phyloP scores from a whole-genome alignment of 2,329 filamentous ascomycete genomes.

The Niveomyces coronatus region DNA sequence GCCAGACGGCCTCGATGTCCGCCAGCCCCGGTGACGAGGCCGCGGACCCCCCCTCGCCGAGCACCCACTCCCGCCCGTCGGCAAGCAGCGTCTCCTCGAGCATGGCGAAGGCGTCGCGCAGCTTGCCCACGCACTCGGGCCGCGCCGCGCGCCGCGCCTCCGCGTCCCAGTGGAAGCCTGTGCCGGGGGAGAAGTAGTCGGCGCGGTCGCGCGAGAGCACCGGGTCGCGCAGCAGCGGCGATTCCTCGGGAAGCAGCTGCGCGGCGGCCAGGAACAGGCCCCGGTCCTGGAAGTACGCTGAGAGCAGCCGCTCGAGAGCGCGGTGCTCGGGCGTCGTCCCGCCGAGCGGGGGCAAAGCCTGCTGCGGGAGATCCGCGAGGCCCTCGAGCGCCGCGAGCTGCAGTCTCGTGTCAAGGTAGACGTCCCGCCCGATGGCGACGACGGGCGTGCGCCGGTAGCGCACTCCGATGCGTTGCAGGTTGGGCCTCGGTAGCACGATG shows the following conservation, averaged over 20 bases:
- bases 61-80: conserved; percentile 57
- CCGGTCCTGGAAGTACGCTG: conserved; percentile 44
- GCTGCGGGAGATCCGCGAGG: conserved; percentile 38
- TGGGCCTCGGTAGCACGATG: conserved; percentile 53
- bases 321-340: conserved; percentile 27
- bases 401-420: conserved; percentile 61
- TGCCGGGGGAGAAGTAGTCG: conserved; percentile 18
- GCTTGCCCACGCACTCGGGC: conserved; percentile 45
- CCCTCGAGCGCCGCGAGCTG: conserved; percentile 55
- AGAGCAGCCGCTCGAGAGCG: conserved; percentile 45
- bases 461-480: conserved; percentile 50
- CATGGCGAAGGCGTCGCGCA: conserved; percentile 43
- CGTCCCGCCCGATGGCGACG: conserved; percentile 52
- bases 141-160: conserved; percentile 17
- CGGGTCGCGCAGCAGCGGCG: conserved; percentile 44
- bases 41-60: too few species aligned
- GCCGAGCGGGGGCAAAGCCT: conserved; percentile 26
- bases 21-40: conserved; percentile 43
- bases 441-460: conserved; percentile 61
- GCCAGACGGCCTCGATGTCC: conserved; percentile 61
- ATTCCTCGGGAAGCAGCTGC: conserved; percentile 42
- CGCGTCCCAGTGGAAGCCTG: not conserved
- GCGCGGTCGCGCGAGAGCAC: conserved; percentile 52
- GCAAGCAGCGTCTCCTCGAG: conserved; percentile 53
- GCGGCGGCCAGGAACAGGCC: conserved; percentile 44